Base-by-base conservation (phyloP, 2,329 filamentous ascomycete species). In the Apiospora koreana region DNA sequence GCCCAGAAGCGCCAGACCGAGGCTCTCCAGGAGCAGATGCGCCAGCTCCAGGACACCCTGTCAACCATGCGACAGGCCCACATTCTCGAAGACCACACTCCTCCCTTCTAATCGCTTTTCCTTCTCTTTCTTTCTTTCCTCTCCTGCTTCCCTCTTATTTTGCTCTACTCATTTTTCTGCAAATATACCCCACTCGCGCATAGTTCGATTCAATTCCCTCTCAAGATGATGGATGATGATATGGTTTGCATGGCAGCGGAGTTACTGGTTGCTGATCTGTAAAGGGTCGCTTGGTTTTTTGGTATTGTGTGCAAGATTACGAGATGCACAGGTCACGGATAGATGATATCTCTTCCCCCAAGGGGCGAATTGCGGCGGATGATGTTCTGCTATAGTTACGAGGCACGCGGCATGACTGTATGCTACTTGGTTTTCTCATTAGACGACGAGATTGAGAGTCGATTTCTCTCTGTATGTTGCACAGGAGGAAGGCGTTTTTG, bases 1-100 rank as follows among this genome's bases (percentile, higher is more conserved):
- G 80, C 83, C 54, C 86, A 88, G 72, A 83, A 80, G 23, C 82
- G 82, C 58, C 83, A 86, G 72, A 69, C 31, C 35, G 54, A 62
- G 54, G 54, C 31, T 62, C 31, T 62, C 83, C 83, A 86, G 81
- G 79, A 82, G 54, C 85, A 87, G 73, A 84, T 87, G 31, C 79
- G 80, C 1, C 80, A 85, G 70, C 79, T 87, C 16, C 83, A 86
- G 73, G 82, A 83, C 46, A 58, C 16, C n/a, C 7, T 69, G 14
- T 43, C 62, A 46, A 42, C 31, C 10, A 43, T 65, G 46, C 68
- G 65, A n/a, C 54, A 62, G 21, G 42, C 46, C 48, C 50, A 16
- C 14, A 43, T 68, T 18, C 35, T 65, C 38, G 25, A 50, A 8
- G 31, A 65, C 28, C 42, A 35, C 41, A 69, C 14, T 62, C 14